A percentile compares a stretch with the other conserved stretches of the same genome.
These are phyloP conservation scores for Echium plantagineum DNA, from an alignment of 257 asterid genomes.

Conservation along the genomic window DNA sequence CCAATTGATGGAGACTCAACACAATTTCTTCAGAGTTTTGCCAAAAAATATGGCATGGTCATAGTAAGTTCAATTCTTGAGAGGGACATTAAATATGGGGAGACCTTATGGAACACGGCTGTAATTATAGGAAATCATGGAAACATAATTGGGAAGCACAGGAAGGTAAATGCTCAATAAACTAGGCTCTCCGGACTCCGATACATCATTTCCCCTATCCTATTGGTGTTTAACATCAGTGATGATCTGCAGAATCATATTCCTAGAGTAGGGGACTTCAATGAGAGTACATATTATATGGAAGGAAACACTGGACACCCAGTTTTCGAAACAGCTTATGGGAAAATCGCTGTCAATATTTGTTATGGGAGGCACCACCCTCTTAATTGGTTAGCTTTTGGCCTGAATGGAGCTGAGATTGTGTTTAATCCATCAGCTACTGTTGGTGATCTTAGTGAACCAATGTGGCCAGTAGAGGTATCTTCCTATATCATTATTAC, in stretches of 20 bases:
- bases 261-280: slow-evolving; percentile 97
- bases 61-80: slow-evolving; percentile 84
- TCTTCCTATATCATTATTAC: neutral
- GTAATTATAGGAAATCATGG: slow-evolving; percentile 88
- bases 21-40: slow-evolving; percentile 69
- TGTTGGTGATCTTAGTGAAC: slow-evolving; percentile 97
- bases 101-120: slow-evolving; percentile 81
- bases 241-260: slow-evolving; percentile 69
- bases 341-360: slow-evolving; percentile 83
- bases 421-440: slow-evolving; percentile 95
- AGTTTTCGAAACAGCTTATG: slow-evolving; percentile 83
- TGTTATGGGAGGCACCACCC: slow-evolving; percentile 99
- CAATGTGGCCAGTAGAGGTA: slow-evolving; percentile 99
- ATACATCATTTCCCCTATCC: neutral
- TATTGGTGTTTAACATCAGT: slow-evolving; percentile 2
- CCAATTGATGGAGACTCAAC: slow-evolving; percentile 92
- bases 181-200: neutral
- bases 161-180: slow-evolving; percentile 52
- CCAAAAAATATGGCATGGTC: slow-evolving; percentile 77
- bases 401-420: slow-evolving; percentile 92
- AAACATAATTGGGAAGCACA: slow-evolving; percentile 83
- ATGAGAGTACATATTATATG: slow-evolving; percentile 94
- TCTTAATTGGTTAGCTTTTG: slow-evolving; percentile 88
- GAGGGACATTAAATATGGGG: slow-evolving; percentile 91
- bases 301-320: slow-evolving; percentile 98